Conservation (phyloP, 2,329 filamentous ascomycete species). For the Bertia moriformis region DNA sequence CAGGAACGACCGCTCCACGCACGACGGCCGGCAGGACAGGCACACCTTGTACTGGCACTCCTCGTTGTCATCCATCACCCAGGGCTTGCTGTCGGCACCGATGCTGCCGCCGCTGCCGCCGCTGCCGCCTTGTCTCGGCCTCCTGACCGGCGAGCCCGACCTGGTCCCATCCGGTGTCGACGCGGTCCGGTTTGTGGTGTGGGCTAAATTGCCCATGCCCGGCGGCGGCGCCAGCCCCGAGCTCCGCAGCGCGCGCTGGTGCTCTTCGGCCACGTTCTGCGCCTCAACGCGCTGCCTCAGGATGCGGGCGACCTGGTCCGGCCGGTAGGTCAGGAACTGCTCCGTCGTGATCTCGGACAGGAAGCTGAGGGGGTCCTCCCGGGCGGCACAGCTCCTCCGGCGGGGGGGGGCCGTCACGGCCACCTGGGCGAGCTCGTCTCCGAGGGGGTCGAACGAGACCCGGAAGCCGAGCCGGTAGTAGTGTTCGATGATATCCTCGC, state of each 20-base stretch:
- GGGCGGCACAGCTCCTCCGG: slow-evolving; percentile 21
- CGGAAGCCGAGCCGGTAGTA: slow-evolving; percentile 11
- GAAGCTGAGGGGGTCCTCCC: slow-evolving; percentile 26
- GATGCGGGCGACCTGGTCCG: slow-evolving; percentile 28
- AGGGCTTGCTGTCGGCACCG: slow-evolving; percentile 13
- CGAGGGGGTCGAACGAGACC: slow-evolving; percentile 19
- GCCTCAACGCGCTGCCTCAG: slow-evolving; percentile 35
- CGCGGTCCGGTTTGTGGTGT: slow-evolving; percentile 2
- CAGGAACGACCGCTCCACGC: slow-evolving; percentile 27
- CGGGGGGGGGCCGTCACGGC: slow-evolving; percentile 14
- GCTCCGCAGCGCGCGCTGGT: slow-evolving; percentile 3
- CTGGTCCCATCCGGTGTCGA: background rate
- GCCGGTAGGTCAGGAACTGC: slow-evolving; percentile 26
- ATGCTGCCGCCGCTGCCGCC: slow-evolving; percentile 7
- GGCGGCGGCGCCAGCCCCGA: slow-evolving; percentile 11
- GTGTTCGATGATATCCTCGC: slow-evolving; percentile 18
- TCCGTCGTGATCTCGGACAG: slow-evolving; percentile 26
- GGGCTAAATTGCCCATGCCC: slow-evolving; percentile 6
- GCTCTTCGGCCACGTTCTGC: slow-evolving; percentile 6
- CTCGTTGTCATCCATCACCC: slow-evolving; percentile 17
- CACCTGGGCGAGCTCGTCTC: slow-evolving; percentile 13
- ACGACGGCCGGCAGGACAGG: slow-evolving; percentile 27
- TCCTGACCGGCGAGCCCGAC: slow-evolving; percentile 7
- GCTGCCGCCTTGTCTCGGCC: slow-evolving; percentile 4
- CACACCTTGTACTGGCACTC: slow-evolving; percentile 38